These are phyloP conservation scores for Cyberlindnera xylosilytica DNA, from an alignment of 805 yeast species.

Conservation along the genomic window DNA sequence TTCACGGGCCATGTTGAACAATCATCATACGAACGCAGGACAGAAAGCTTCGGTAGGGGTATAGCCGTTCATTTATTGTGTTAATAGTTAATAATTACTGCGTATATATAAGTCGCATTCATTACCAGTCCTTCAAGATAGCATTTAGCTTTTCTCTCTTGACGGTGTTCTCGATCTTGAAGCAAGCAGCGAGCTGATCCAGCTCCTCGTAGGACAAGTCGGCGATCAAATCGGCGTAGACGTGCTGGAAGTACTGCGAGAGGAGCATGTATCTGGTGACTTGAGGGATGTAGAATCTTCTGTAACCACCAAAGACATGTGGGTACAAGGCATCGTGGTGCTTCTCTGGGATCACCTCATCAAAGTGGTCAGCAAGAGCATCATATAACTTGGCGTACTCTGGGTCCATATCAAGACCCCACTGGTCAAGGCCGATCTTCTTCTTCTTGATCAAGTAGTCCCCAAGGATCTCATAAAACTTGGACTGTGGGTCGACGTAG, in stretches of 20 bases:
- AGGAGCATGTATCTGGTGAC: conserved; percentile 44
- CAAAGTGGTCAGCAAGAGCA: conserved; percentile 36
- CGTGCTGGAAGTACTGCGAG: conserved; percentile 42
- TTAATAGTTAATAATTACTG: too few relatives aligned
- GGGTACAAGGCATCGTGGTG: conserved; percentile 42
- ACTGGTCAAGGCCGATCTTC: conserved; percentile 43
- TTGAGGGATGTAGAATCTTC: conserved; percentile 33
- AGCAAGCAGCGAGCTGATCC: conserved; percentile 48
- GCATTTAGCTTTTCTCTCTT: conserved; percentile 42
- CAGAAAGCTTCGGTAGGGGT: too few relatives aligned
- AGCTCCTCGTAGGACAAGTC: conserved; percentile 42
- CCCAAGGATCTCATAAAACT: conserved; percentile 41
- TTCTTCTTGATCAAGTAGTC: conserved; percentile 42
- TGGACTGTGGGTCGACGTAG: conserved; percentile 42
- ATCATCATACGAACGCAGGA: too few relatives aligned
- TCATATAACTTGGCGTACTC: conserved; percentile 36
- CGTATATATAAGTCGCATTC: too few relatives aligned
- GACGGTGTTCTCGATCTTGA: conserved; percentile 44
- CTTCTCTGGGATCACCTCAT: conserved; percentile 39
- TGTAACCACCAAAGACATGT: conserved; percentile 34
- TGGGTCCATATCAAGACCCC: conserved; percentile 49
- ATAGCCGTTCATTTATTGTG: too few relatives aligned
- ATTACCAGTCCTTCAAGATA: conserved; percentile 14
- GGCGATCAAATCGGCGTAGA: conserved; percentile 42
- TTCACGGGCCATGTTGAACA: too few relatives aligned